Evolutionary conservation across 1,284 basidiomycete species (phyloP).

Genomic region (Porogramme epimiltina): DNA sequence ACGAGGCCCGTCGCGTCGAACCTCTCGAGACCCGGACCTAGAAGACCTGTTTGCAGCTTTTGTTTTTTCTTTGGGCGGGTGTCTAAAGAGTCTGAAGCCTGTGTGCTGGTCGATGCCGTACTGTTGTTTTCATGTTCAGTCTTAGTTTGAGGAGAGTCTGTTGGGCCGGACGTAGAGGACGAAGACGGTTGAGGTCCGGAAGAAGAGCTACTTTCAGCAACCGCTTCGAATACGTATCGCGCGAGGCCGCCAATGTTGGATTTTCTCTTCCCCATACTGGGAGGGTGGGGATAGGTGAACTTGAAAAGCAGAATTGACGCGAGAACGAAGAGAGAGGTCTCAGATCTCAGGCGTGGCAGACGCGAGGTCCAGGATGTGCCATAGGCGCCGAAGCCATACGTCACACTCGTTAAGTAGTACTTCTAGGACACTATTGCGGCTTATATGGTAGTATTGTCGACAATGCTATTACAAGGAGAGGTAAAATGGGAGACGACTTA

Average conservation of each 20-base stretch:
- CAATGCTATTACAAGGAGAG: too few species aligned
- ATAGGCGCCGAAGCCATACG: too few species aligned
- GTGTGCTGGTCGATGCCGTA: neutral
- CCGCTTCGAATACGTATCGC: slow-evolving; percentile 43
- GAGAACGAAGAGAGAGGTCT: too few species aligned
- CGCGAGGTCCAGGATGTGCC: too few species aligned
- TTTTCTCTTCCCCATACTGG: slow-evolving; percentile 39
- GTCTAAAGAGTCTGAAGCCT: neutral
- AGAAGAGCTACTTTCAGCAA: neutral
- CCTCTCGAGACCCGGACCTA: slow-evolving; percentile 37
- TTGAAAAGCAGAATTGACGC: too few species aligned
- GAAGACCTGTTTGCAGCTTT: slow-evolving; percentile 29
- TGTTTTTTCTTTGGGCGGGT: slow-evolving; percentile 33
- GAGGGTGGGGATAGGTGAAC: too few species aligned
- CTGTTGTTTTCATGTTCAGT: neutral
- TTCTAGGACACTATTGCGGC: too few species aligned
- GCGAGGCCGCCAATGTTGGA: slow-evolving; percentile 52
- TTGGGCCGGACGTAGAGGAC: neutral
- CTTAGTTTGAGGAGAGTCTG: neutral
- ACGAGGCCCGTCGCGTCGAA: slow-evolving; percentile 76
- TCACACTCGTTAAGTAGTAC: too few species aligned
- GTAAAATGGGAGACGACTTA: too few species aligned
- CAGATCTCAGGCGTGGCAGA: too few species aligned
- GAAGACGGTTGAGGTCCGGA: neutral
- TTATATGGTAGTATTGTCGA: too few species aligned